A percentile compares a stretch with the other conserved stretches of the same genome.
These are phyloP conservation scores for Axilococcus clingmanii DNA, from an alignment of 139 green algal species.

Conservation along the genomic window DNA sequence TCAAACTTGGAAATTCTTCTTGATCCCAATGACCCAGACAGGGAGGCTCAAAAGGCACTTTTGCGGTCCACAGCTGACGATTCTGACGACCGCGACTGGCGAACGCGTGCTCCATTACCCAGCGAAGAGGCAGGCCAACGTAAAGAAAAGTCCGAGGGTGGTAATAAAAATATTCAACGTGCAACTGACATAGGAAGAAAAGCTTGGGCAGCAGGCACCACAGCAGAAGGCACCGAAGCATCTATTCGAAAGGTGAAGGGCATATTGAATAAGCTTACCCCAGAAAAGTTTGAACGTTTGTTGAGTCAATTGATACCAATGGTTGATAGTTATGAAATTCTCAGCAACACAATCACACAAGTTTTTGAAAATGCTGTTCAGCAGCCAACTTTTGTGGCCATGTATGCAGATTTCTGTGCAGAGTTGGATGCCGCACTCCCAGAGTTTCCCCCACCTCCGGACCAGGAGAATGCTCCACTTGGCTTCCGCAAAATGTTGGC, in stretches of 20 bases:
- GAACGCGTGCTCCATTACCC: slow-evolving; percentile 30
- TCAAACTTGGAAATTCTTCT: slow-evolving; percentile 54
- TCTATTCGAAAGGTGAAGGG: slow-evolving; percentile 85
- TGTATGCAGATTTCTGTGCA: slow-evolving; percentile 73
- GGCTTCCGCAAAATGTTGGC: slow-evolving; percentile 88
- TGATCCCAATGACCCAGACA: slow-evolving; percentile 40
- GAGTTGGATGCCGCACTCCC: slow-evolving; percentile 26
- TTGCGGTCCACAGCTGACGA: slow-evolving; percentile 21
- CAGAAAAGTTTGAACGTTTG: slow-evolving; percentile 96
- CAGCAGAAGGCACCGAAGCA: slow-evolving; percentile 30
- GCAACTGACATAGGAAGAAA: slow-evolving; percentile 59
- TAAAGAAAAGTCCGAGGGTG: not conserved
- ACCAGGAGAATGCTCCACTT: slow-evolving; percentile 32
- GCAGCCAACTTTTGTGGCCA: slow-evolving; percentile 93
- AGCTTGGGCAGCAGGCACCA: slow-evolving; percentile 46
- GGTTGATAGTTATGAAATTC: slow-evolving; percentile 52
- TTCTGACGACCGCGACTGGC: slow-evolving; percentile 26
- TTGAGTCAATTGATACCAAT: slow-evolving; percentile 69
- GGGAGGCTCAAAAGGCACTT: slow-evolving; percentile 42
- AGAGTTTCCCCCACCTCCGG: slow-evolving; percentile 50
- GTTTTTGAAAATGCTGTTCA: slow-evolving; percentile 97
- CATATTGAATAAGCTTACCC: slow-evolving; percentile 99
- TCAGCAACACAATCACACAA: slow-evolving; percentile 69
- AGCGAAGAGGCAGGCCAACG: not conserved
- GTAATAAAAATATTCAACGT: slow-evolving; percentile 42